Percentiles rank a stretch among this genome's conserved stretches.
These are phyloP conservation scores for Spathaspora hagerdaliae DNA, from an alignment of 805 yeast species.

Conservation along the genomic window DNA sequence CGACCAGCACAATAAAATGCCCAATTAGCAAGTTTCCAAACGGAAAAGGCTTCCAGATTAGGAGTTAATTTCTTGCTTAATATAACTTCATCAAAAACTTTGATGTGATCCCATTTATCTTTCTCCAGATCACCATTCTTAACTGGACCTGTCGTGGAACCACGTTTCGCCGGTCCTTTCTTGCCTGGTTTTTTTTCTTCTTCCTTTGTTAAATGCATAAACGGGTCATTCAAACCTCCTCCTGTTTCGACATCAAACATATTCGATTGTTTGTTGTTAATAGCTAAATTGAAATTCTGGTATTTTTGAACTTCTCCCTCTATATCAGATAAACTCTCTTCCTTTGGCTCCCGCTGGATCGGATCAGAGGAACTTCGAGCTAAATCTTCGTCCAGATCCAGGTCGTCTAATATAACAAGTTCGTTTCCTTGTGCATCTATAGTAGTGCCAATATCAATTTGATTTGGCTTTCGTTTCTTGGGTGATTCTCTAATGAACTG, in stretches of 20 bases:
- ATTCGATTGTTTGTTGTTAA: not conserved
- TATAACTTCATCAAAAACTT: slow-evolving; percentile 29
- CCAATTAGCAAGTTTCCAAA: slow-evolving; percentile 35
- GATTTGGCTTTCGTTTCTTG: slow-evolving; percentile 1
- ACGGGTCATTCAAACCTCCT: not conserved
- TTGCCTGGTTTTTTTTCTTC: not conserved
- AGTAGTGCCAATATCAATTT: not conserved
- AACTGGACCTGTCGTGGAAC: too few relatives aligned
- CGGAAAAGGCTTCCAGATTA: slow-evolving; percentile 12
- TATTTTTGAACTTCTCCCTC: slow-evolving; percentile 17
- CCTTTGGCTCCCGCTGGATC: not conserved
- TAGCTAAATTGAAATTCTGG: slow-evolving; percentile 4
- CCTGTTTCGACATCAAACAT: not conserved
- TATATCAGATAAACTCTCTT: slow-evolving; percentile 6
- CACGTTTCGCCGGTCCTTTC: not conserved
- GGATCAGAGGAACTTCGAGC: not conserved
- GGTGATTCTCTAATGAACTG: slow-evolving; percentile 4
- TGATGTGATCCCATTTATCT: not conserved
- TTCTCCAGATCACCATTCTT: not conserved
- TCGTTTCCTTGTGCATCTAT: slow-evolving; percentile 1
- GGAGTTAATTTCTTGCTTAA: slow-evolving; percentile 22
- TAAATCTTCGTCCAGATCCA: not conserved
- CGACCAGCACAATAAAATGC: slow-evolving; percentile 31
- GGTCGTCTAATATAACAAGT: not conserved
- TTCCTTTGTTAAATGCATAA: not conserved